phyloP scores from a whole-genome alignment of 208 protist species.

The Blechomonas ayalai region DNA sequence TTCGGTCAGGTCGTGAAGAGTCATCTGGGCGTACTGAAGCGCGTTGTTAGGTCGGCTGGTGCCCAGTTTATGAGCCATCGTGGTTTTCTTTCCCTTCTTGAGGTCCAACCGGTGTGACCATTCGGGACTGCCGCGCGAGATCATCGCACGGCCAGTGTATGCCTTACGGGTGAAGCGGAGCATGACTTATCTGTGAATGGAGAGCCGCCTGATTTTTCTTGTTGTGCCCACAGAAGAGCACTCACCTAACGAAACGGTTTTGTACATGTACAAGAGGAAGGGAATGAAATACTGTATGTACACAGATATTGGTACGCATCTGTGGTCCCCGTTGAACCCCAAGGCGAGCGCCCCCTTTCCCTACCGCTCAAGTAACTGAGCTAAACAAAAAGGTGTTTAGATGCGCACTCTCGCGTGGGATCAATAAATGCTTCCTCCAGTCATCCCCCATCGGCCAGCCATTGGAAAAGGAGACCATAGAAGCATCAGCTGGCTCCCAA shows the following conservation, averaged over 20 bases:
- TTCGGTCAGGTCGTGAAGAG: conserved; percentile 84
- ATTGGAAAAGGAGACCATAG: too few species aligned
- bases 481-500: too few species aligned
- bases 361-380: too few species aligned
- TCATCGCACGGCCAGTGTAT: conserved; percentile 81
- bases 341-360: too few species aligned
- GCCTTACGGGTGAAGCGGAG: conserved; percentile 46
- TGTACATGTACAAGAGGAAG: neutral
- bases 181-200: conserved; percentile 20
- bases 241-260: too few species aligned
- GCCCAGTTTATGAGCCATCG: conserved; percentile 81
- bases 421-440: too few species aligned
- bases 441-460: too few species aligned
- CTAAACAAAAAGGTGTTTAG: conserved; percentile 1
- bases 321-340: too few species aligned
- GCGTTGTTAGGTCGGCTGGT: conserved; percentile 90
- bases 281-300: neutral
- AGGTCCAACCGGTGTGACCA: conserved; percentile 86
- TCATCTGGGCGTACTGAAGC: conserved; percentile 89
- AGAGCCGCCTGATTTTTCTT: neutral
- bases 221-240: too few species aligned
- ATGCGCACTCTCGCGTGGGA: neutral
- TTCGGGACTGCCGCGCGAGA: conserved; percentile 87
- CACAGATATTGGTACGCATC: conserved; percentile 1
- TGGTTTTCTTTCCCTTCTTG: conserved; percentile 88